A percentile compares a stretch with the other conserved stretches of the same genome.
Conservation (phyloP, 2,329 filamentous ascomycete species). For the Trichoderma sp. region DNA sequence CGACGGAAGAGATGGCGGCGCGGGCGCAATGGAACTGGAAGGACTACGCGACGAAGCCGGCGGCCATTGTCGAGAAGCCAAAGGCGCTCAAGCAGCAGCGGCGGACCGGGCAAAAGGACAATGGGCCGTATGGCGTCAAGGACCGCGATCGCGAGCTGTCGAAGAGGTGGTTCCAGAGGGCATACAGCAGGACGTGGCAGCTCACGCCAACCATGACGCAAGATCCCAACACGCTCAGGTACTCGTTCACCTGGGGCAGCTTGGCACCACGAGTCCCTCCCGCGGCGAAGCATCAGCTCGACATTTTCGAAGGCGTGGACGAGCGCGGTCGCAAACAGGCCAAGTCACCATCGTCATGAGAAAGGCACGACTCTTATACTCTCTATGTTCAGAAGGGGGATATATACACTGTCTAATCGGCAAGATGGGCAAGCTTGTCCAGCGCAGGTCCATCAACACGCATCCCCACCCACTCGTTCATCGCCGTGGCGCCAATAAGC, state of each 20-base stretch:
- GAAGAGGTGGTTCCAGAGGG: conserved; percentile 49
- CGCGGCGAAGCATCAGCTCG: conserved; percentile 42
- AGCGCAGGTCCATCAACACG: conserved; percentile 70
- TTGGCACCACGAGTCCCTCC: conserved; percentile 35
- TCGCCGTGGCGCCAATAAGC: conserved; percentile 65
- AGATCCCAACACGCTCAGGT: conserved; percentile 37
- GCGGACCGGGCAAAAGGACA: conserved; percentile 43
- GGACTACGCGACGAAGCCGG: conserved; percentile 45
- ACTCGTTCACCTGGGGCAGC: conserved; percentile 53
- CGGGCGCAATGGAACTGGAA: conserved; percentile 47
- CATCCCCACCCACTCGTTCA: conserved; percentile 75
- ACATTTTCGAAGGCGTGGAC: conserved; percentile 54
- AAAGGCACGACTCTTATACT: neutral
- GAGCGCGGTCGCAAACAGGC: conserved; percentile 33
- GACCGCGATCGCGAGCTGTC: conserved; percentile 41
- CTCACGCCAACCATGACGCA: conserved; percentile 48
- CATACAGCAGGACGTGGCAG: conserved; percentile 52
- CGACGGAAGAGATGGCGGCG: neutral
- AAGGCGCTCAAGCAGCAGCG: conserved; percentile 40
- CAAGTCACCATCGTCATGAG: conserved; percentile 24
- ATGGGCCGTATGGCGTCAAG: conserved; percentile 44
- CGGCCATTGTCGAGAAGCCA: conserved; percentile 44
- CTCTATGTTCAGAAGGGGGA: neutral
- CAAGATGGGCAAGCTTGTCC: conserved; percentile 57
- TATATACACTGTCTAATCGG: conserved; percentile 34